Evolutionary conservation across 164 flowering plant genomes (phyloP).

Genomic region (Tetrastigma voinierianum): DNA sequence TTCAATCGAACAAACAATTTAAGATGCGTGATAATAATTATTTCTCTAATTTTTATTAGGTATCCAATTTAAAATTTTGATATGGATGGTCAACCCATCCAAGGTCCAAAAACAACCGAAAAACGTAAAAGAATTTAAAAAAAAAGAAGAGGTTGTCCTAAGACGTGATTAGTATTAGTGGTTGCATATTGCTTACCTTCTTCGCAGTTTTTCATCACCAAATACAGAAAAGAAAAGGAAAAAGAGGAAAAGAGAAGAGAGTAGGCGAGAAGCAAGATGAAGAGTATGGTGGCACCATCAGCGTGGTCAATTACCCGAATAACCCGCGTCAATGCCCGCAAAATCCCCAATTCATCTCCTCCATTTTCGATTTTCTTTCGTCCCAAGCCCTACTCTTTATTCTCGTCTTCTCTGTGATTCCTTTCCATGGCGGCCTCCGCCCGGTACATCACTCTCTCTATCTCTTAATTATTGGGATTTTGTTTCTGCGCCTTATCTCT

Average conservation of each 20-base stretch:
- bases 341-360: slow-evolving; percentile 8
- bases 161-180: no score
- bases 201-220: no score
- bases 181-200: no score
- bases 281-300: slow-evolving; percentile 10
- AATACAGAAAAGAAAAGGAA: background rate
- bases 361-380: background rate
- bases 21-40: no score
- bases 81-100: no score
- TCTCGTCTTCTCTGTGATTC: slow-evolving; percentile 8
- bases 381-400: background rate
- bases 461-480: background rate
- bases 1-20: no score
- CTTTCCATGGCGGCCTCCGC: slow-evolving; percentile 41
- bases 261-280: slow-evolving; percentile 15
- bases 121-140: no score
- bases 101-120: no score
- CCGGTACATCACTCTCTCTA: slow-evolving; percentile 20
- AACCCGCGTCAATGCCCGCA: slow-evolving; percentile 9
- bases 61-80: no score
- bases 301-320: slow-evolving; percentile 1
- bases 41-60: no score
- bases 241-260: background rate
- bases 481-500: background rate
- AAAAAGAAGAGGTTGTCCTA: no score